Conservation (phyloP, 2,329 filamentous ascomycete genomes). For the Zymoseptoria ardabiliae region DNA sequence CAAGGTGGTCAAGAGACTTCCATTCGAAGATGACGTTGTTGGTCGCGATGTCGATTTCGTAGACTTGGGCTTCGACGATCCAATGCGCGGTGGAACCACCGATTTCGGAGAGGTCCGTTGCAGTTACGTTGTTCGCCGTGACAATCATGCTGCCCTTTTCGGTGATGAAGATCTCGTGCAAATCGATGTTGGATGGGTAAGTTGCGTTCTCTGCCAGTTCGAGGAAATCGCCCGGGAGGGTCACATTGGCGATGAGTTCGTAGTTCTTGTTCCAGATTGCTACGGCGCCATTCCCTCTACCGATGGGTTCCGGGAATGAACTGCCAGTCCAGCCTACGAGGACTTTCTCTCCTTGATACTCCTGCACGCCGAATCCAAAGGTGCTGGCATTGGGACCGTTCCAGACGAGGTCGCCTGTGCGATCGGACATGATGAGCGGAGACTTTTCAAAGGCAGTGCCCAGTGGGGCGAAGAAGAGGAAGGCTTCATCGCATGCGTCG, state of each 20-base stretch:
- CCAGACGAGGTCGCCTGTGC: constrained; percentile 15
- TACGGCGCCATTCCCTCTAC: constrained; percentile 13
- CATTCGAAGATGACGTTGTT: constrained; percentile 32
- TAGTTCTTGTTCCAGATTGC: constrained; percentile 14
- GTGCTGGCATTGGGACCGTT: constrained; percentile 9
- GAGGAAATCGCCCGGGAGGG: constrained; percentile 11
- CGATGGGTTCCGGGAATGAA: constrained; percentile 13
- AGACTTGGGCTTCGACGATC: constrained; percentile 24
- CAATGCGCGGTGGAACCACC: constrained; percentile 26
- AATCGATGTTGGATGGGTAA: constrained; percentile 20
- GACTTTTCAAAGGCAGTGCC: constrained; percentile 12
- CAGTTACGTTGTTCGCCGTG: constrained; percentile 23
- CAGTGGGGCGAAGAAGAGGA: constrained; percentile 16
- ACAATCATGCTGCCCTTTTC: constrained; percentile 27
- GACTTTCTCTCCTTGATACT: constrained; percentile 11
- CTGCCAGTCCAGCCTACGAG: constrained; percentile 16
- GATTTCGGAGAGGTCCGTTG: constrained; percentile 24
- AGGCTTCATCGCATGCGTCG: constrained; percentile 1
- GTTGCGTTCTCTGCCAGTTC: constrained; percentile 6
- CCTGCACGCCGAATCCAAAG: constrained; percentile 15
- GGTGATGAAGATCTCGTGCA: constrained; percentile 32
- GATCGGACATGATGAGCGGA: constrained; percentile 8
- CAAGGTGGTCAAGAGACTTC: constrained; percentile 32
- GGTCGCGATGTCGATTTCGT: constrained; percentile 30
- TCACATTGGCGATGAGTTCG: constrained; percentile 11